Evolutionary conservation across 2,329 filamentous ascomycete species (phyloP).

Genomic region (Microsporum ferrugineum): DNA sequence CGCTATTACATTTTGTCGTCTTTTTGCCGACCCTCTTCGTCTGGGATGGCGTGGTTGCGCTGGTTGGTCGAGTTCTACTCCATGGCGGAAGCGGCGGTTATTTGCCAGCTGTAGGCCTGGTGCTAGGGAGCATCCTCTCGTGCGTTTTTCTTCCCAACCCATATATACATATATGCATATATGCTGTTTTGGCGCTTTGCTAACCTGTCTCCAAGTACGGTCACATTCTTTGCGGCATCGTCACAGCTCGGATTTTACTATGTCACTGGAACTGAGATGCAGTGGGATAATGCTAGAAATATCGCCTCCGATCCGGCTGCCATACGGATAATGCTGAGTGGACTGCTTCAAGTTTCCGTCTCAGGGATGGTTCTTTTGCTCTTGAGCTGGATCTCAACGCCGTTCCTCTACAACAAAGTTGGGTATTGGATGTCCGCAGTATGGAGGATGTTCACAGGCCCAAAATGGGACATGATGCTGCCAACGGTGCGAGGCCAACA

Average conservation of each 20-base stretch:
- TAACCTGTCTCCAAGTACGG: slow-evolving; percentile 12
- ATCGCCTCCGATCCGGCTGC: slow-evolving; percentile 23
- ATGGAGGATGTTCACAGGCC: slow-evolving; percentile 10
- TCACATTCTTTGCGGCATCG: slow-evolving; percentile 18
- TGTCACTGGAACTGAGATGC: slow-evolving; percentile 24
- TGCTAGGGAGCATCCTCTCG: slow-evolving; percentile 16
- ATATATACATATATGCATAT: neutral
- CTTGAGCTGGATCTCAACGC: slow-evolving; percentile 17
- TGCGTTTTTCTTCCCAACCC: slow-evolving; percentile 12
- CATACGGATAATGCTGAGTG: slow-evolving; percentile 22
- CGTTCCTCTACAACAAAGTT: slow-evolving; percentile 15
- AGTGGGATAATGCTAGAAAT: slow-evolving; percentile 23
- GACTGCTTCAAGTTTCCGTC: slow-evolving; percentile 20
- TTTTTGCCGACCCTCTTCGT: slow-evolving; percentile 26
- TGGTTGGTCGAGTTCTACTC: slow-evolving; percentile 17
- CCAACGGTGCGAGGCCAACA: slow-evolving; percentile 7
- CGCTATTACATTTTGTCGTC: slow-evolving; percentile 15
- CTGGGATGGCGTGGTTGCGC: slow-evolving; percentile 19
- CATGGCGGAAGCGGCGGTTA: slow-evolving; percentile 12
- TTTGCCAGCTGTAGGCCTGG: slow-evolving; percentile 13
- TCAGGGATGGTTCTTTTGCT: slow-evolving; percentile 16
- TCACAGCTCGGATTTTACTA: slow-evolving; percentile 25
- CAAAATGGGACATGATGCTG: slow-evolving; percentile 15
- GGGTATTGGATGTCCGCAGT: slow-evolving; percentile 18
- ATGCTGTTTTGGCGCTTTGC: neutral